Percentiles rank a stretch among this genome's conserved stretches.
These are phyloP conservation scores for Favolaschia claudopus DNA, from an alignment of 768 basidiomycete genomes.

Conservation along the genomic window DNA sequence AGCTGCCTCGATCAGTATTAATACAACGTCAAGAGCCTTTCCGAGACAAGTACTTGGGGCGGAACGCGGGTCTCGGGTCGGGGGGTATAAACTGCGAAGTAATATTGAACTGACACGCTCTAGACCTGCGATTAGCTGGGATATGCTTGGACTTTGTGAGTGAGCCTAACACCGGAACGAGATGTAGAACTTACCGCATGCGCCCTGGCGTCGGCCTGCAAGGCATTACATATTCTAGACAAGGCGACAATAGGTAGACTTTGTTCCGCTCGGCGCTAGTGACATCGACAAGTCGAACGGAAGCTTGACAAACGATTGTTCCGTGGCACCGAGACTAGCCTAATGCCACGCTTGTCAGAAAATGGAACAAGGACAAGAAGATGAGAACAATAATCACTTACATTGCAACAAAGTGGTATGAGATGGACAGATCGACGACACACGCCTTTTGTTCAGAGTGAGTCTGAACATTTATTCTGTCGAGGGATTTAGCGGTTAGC, in stretches of 20 bases:
- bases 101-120: no score
- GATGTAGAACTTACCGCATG: not conserved
- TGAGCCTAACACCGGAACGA: no score
- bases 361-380: no score
- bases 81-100: not conserved
- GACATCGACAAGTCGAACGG: not conserved
- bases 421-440: no score
- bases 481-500: conserved; percentile 10
- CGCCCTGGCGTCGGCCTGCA: not conserved
- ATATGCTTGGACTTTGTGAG: no score
- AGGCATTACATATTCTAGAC: conserved; percentile 6
- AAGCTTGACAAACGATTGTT: not conserved
- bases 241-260: not conserved
- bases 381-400: no score
- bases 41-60: not conserved
- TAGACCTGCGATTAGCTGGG: not conserved
- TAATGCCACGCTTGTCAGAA: not conserved
- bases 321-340: not conserved
- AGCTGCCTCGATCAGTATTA: not conserved
- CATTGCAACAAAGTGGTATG: no score
- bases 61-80: not conserved
- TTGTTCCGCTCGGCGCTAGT: conserved; percentile 19
- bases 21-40: not conserved
- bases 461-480: no score
- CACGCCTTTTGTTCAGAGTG: no score